These are phyloP conservation scores for Quercus cerris DNA, from an alignment of 306 rosid genomes.

Conservation along the genomic window DNA sequence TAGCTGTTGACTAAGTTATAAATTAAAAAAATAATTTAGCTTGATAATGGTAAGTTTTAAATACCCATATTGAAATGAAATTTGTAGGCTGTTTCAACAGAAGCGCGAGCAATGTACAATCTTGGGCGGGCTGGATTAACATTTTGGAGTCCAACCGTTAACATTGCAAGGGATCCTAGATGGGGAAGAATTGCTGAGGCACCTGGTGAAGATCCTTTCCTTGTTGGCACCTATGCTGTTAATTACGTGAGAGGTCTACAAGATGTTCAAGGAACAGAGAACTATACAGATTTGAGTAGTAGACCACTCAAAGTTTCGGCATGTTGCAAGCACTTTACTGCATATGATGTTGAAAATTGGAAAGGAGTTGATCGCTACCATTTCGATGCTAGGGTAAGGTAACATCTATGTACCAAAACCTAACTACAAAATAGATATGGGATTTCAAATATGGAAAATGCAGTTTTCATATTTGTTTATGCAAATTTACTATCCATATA, in stretches of 20 bases:
- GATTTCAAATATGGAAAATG: too few relatives aligned
- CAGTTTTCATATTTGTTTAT: too few relatives aligned
- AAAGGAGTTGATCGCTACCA: constrained; percentile 12
- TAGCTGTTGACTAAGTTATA: too few relatives aligned
- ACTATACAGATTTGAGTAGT: constrained; percentile 3
- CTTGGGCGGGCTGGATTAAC: too few relatives aligned
- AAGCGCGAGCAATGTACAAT: too few relatives aligned
- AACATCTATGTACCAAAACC: too few relatives aligned
- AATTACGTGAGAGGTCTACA: constrained; percentile 25
- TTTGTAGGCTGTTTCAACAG: too few relatives aligned
- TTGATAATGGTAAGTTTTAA: too few relatives aligned
- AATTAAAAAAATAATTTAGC: too few relatives aligned
- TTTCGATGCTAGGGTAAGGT: constrained; percentile 16
- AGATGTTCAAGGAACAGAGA: constrained; percentile 19
- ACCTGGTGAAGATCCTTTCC: constrained; percentile 22
- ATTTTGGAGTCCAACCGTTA: constrained; percentile 11
- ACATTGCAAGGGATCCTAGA: constrained; percentile 22
- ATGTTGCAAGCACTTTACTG: constrained; percentile 19
- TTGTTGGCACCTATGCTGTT: constrained; percentile 6
- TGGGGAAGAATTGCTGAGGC: constrained; percentile 24
- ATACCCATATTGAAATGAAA: too few relatives aligned
- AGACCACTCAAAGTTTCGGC: constrained; percentile 24
- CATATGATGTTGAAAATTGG: constrained; percentile 19
- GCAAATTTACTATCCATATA: too few relatives aligned
- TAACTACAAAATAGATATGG: too few relatives aligned